Base-by-base conservation (phyloP, 2,329 filamentous ascomycete genomes). In the Fusarium musae region DNA sequence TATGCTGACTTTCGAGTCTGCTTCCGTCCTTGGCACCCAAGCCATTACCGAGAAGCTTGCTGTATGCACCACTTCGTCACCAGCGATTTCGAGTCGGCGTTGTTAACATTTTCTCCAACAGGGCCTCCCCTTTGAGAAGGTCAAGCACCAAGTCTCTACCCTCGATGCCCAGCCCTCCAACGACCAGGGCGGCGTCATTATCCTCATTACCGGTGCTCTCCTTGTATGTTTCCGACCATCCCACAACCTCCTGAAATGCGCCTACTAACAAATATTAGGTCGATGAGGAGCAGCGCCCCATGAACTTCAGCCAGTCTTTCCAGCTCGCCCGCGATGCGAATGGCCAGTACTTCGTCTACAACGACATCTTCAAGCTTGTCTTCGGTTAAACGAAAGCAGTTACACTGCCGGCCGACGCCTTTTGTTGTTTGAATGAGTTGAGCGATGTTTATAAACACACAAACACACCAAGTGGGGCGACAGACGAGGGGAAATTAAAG, bases 351-450 rank as follows among this genome's bases (percentile, higher is more conserved):
- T 98, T 90, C 83, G 93, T 98, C 81, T 92, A 92, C 86, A 98
- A 98, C 87, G 96, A 98, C 83, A 85, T 98, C 82, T 98, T 98
- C 91, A 93, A 93, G 85, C 90, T 98, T 71, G 89, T 97, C 77
- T 96, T 93, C 84, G 87, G 84, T 80, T 89, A 85, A 73, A 63
- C 36, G 26, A 42, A 54, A 54, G 36, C 56, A 50, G 32, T 36
- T 26, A 58, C 23, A 36, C 56, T 50, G 44, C 56, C 32, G 10
- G 42, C 56, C 59, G 44, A 47, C 42, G 62, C 50, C 54, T 37
- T 67, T 65, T 30, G 42, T 42, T 54, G 63, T 40, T 60, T 60
- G 40, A 46, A 43, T 28, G 34, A 40, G 34, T 65, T 61, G 50
- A 70, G 54, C 39, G 60, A 52, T 69, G 58, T 43, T 52, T 53